These are phyloP conservation scores for Populus nigra DNA, from an alignment of 345 rosid species.

Conservation along the genomic window DNA sequence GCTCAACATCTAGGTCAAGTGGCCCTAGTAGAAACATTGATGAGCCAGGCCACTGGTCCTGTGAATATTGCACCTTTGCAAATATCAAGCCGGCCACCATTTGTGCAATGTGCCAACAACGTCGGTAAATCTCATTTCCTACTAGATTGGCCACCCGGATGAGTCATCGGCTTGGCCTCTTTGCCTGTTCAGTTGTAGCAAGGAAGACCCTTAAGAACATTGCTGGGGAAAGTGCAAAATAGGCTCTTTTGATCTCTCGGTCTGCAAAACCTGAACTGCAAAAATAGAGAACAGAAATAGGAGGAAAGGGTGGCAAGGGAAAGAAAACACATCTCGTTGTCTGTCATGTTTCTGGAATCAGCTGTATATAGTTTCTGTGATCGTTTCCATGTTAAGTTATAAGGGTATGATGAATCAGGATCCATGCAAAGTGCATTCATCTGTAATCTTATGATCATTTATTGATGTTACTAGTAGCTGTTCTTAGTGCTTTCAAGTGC, in stretches of 20 bases:
- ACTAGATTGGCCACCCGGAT: background rate
- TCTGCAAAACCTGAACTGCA: background rate
- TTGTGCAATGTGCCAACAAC: conserved; percentile 72
- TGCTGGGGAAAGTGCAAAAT: background rate
- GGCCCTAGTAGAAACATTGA: conserved; percentile 43
- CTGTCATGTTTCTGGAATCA: conserved; percentile 1
- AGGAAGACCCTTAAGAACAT: background rate
- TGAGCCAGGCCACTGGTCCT: conserved; percentile 65
- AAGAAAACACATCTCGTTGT: background rate
- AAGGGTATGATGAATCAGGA: background rate
- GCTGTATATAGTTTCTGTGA: conserved; percentile 18
- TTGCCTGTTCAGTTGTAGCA: conserved; percentile 3
- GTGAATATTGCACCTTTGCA: conserved; percentile 70
- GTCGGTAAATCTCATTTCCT: conserved; percentile 24
- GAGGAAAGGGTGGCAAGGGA: background rate
- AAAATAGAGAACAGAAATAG: background rate
- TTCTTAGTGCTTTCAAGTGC: background rate
- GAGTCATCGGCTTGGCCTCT: conserved; percentile 4
- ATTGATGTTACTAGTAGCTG: background rate
- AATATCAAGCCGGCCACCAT: conserved; percentile 49
- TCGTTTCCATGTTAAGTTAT: background rate
- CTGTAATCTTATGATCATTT: conserved; percentile 8
- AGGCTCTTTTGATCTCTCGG: background rate
- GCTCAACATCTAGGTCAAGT: conserved; percentile 57
- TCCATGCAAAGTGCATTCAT: conserved; percentile 11